A percentile compares a stretch with the other conserved stretches of the same genome.
These are phyloP conservation scores for Ceratobasidium sp. DNA, from an alignment of 1,284 basidiomycete genomes.

Conservation along the genomic window DNA sequence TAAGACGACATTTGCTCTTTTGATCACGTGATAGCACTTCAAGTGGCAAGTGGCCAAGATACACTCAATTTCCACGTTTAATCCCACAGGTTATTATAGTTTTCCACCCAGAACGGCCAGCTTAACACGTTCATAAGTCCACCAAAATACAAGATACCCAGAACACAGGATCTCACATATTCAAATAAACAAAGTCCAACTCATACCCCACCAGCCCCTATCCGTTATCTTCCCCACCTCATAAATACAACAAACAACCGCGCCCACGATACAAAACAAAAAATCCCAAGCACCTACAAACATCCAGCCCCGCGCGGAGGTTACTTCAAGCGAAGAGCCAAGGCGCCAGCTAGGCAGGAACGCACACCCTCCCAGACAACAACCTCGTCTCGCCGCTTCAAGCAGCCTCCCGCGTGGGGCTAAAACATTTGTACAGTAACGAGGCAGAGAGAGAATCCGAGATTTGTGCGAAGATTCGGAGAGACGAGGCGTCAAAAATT, in stretches of 20 bases:
- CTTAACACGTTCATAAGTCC: background rate
- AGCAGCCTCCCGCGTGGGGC: constrained; percentile 21
- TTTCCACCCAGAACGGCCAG: no score
- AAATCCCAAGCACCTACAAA: background rate
- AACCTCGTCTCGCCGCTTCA: constrained; percentile 15
- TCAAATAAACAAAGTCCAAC: background rate
- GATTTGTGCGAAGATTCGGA: constrained; percentile 29
- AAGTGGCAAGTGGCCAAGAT: background rate
- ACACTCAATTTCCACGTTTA: no score
- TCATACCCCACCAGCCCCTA: constrained; percentile 20
- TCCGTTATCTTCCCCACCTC: background rate
- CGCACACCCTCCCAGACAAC: background rate
- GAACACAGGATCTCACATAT: background rate
- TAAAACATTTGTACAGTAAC: background rate
- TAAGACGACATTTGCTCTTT: background rate
- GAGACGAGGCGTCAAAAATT: constrained; percentile 8
- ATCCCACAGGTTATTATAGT: no score
- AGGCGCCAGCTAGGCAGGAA: constrained; percentile 2
- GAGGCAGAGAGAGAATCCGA: constrained; percentile 1
- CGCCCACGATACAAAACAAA: background rate
- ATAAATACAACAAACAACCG: background rate
- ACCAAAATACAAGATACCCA: background rate
- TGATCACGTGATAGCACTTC: background rate
- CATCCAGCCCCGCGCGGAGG: constrained; percentile 10
- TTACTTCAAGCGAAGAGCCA: constrained; percentile 36